Base-by-base conservation (phyloP, 495 filamentous ascomycete species). In the Aspergillus bertholletiae region DNA sequence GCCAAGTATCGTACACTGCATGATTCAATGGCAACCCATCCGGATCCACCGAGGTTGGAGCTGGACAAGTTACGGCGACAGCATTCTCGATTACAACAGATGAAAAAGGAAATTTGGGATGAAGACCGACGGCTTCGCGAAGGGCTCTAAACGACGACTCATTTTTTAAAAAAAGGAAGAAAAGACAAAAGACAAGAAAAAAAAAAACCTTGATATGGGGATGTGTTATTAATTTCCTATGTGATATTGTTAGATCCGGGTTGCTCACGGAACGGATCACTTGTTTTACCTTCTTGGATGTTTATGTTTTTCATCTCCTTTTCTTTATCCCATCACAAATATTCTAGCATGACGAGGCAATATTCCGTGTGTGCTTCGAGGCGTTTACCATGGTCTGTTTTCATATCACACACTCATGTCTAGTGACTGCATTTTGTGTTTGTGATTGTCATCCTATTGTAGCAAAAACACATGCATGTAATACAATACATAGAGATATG, bases 71-170 rank as follows among this genome's bases (percentile, higher is more conserved):
- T 90, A 54, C 67, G 82, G 41, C 77, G 78, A 37, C 84, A 88
- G 82, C 85, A 84, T 59, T 64, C 73, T 12, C 74, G 78, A 15
- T 73, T 92, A 30, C 70, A 77, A 41, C 59, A 54, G 13, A 82
- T 88, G 80, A 92, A 92, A 72, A 71, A 71, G 48, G 80, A 89
- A 43, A 90, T 92, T 43, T 83, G 82, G 67, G 73, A 74, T 34
- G 75, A 80, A 51, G 61, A 69, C 49, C 60, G 61, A 53, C 59
- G 64, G 32, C 61, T 72, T 6, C 68, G 60, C 22, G 58, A 65
- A 17, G 63, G 58, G 23, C 51, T 58, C 30, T 63, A n/a, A n/a
- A n/a, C n/a, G 47, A 59, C 27, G 32, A 53, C 45, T 27, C 24
- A 48, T 21, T 46, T 47, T 51, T 23, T 40, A 28, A 22, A 30